A percentile compares a stretch with the other conserved stretches of the same genome.
Conservation (phyloP, 352 stramenopile genomes). For the Pythium biforme region DNA sequence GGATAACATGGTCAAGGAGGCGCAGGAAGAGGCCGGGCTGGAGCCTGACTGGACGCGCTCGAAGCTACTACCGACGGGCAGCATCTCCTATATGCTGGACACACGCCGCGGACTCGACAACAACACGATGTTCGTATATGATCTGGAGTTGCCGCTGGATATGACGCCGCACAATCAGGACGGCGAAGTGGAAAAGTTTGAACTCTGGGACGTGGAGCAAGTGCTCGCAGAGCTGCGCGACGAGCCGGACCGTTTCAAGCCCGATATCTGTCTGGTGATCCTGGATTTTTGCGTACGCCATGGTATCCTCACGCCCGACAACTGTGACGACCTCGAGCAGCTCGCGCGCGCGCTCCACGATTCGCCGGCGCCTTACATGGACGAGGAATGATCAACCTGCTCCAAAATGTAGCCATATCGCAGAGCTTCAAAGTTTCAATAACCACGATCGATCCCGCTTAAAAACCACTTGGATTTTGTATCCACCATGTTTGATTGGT, state of each 20-base stretch:
- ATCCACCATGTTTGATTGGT: slow-evolving; percentile 8
- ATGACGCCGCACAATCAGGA: slow-evolving; percentile 48
- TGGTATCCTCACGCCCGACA: slow-evolving; percentile 57
- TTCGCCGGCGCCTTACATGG: slow-evolving; percentile 7
- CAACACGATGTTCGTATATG: slow-evolving; percentile 73
- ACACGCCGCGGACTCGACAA: slow-evolving; percentile 55
- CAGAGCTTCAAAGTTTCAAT: slow-evolving; percentile 4
- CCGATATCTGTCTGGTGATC: slow-evolving; percentile 64
- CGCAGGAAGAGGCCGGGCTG: slow-evolving; percentile 59
- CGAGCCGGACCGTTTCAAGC: slow-evolving; percentile 62
- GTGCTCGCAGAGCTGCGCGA: slow-evolving; percentile 38
- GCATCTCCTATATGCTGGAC: slow-evolving; percentile 56
- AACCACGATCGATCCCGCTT: not conserved
- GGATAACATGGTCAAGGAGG: slow-evolving; percentile 79
- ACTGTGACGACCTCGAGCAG: slow-evolving; percentile 30
- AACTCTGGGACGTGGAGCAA: slow-evolving; percentile 44
- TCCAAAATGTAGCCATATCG: slow-evolving; percentile 8
- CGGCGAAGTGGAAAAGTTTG: slow-evolving; percentile 63
- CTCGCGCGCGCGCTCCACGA: slow-evolving; percentile 8
- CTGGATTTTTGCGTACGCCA: slow-evolving; percentile 70
- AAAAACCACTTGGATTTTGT: slow-evolving; percentile 26
- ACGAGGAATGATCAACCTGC: slow-evolving; percentile 5
- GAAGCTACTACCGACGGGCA: slow-evolving; percentile 41
- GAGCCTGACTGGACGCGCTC: slow-evolving; percentile 33
- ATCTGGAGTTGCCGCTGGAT: slow-evolving; percentile 47